Evolutionary conservation across 2,329 filamentous ascomycete species (phyloP).

Genomic region (Lasiodiplodia citricola): DNA sequence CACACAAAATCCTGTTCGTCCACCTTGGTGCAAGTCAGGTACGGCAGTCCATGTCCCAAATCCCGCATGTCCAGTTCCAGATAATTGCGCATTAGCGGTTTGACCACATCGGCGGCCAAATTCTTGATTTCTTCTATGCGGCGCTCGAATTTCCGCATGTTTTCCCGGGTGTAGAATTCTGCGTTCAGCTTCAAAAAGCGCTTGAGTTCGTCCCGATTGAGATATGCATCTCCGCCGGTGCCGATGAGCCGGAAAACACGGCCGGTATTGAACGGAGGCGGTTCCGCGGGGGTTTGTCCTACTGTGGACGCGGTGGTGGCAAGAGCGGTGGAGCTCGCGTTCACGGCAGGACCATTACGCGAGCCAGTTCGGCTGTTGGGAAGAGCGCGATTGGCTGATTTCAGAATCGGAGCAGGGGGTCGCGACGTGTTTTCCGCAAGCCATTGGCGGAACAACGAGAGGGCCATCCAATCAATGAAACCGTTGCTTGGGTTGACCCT

Average conservation of each 20-base stretch:
- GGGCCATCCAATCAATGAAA: slow-evolving; percentile 88
- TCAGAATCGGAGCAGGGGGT: slow-evolving; percentile 60
- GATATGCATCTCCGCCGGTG: slow-evolving; percentile 67
- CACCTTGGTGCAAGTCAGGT: slow-evolving; percentile 69
- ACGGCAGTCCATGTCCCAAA: slow-evolving; percentile 51
- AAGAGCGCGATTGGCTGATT: slow-evolving; percentile 35
- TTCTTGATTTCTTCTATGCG: slow-evolving; percentile 87
- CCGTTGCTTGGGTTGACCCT: slow-evolving; percentile 78
- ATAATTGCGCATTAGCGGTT: slow-evolving; percentile 83
- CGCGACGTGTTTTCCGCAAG: slow-evolving; percentile 87
- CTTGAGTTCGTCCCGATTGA: slow-evolving; percentile 87
- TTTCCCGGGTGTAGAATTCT: slow-evolving; percentile 85
- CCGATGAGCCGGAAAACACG: slow-evolving; percentile 81
- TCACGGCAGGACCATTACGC: slow-evolving; percentile 4
- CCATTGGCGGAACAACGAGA: slow-evolving; percentile 91
- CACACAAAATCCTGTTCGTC: slow-evolving; percentile 69
- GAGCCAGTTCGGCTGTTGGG: slow-evolving; percentile 20
- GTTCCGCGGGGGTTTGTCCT: slow-evolving; percentile 35
- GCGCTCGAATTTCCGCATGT: slow-evolving; percentile 81
- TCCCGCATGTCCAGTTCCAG: slow-evolving; percentile 75
- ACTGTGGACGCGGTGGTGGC: slow-evolving; percentile 31
- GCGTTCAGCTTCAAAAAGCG: slow-evolving; percentile 83
- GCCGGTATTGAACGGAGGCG: slow-evolving; percentile 58
- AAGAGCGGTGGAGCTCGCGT: slow-evolving; percentile 9
- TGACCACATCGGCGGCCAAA: slow-evolving; percentile 80